These are phyloP conservation scores for Sinapis alba DNA, from an alignment of 441 rosid genomes.

Conservation along the genomic window DNA sequence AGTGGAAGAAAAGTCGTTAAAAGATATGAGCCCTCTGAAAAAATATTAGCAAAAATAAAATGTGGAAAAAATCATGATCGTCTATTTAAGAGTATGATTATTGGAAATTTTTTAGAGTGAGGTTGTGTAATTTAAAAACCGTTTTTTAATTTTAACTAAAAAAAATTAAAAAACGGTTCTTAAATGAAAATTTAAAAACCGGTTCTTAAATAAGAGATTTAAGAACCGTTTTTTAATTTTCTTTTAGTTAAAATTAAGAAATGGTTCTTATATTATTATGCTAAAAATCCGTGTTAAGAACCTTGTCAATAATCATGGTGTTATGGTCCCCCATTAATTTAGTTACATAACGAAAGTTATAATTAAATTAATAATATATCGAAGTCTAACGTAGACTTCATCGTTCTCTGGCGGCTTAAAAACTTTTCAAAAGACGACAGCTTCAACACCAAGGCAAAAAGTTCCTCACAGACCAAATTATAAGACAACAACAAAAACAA, in stretches of 20 bases:
- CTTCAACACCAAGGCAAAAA: slow-evolving; percentile 30
- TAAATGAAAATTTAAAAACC: no score
- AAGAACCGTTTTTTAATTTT: no score
- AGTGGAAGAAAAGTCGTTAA: slow-evolving; percentile 16
- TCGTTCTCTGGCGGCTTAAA: slow-evolving; percentile 16
- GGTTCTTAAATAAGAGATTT: no score
- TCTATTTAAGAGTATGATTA: slow-evolving; percentile 17
- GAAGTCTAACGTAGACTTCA: slow-evolving; percentile 24
- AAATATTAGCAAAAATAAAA: not conserved
- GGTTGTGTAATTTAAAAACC: no score
- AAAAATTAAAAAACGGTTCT: no score
- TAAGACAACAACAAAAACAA: not conserved
- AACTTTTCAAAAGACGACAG: slow-evolving; percentile 34
- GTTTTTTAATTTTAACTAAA: no score
- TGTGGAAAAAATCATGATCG: slow-evolving; percentile 11
- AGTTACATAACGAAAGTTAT: not conserved
- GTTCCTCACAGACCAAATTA: not conserved
- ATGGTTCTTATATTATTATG: no score
- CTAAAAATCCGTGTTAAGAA: no score
- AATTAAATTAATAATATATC: not conserved
- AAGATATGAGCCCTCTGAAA: not conserved
- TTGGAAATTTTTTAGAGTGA: no score
- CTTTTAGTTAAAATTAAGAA: no score
- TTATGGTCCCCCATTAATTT: not conserved
- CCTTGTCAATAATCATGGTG: no score